These are phyloP conservation scores for Suillus bovinus DNA, from an alignment of 768 basidiomycete genomes.

Conservation along the genomic window DNA sequence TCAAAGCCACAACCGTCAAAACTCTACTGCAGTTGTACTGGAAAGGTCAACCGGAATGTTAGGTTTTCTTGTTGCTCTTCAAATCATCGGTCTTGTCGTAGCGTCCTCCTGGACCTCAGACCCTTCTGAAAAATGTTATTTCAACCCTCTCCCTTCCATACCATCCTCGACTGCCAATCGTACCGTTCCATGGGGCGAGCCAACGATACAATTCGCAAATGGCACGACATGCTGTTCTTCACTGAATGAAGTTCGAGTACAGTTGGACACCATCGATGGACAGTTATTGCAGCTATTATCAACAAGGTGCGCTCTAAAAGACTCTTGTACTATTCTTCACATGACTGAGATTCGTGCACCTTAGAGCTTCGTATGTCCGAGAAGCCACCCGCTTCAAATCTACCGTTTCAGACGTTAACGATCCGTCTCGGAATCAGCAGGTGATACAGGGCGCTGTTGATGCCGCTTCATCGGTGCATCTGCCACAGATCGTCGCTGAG, in stretches of 20 bases:
- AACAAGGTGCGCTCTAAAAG: constrained; percentile 12
- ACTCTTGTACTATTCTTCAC: background rate
- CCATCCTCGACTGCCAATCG: constrained; percentile 20
- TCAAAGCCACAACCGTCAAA: too few species aligned
- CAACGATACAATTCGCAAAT: constrained; percentile 18
- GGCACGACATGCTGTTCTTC: constrained; percentile 29
- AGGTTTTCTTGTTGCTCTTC: background rate
- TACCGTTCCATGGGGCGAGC: constrained; percentile 25
- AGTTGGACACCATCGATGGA: constrained; percentile 20
- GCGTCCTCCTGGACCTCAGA: background rate
- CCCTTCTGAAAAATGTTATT: constrained; percentile 19
- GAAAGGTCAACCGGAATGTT: background rate
- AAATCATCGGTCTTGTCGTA: background rate
- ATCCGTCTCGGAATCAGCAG: constrained; percentile 17
- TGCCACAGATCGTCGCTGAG: constrained; percentile 26
- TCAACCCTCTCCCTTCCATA: constrained; percentile 14
- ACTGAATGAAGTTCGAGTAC: constrained; percentile 19
- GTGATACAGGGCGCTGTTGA: constrained; percentile 23
- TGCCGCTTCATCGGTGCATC: constrained; percentile 16
- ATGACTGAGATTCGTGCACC: background rate
- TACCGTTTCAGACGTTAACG: constrained; percentile 14
- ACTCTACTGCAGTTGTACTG: too few species aligned
- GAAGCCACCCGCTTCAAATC: constrained; percentile 30
- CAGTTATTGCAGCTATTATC: constrained; percentile 22
- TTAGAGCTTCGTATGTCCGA: constrained; percentile 22